A percentile compares a stretch with the other conserved stretches of the same genome.
These are phyloP conservation scores for Pestalotiopsis sp. DNA, from an alignment of 2,329 filamentous ascomycete species.

Conservation along the genomic window DNA sequence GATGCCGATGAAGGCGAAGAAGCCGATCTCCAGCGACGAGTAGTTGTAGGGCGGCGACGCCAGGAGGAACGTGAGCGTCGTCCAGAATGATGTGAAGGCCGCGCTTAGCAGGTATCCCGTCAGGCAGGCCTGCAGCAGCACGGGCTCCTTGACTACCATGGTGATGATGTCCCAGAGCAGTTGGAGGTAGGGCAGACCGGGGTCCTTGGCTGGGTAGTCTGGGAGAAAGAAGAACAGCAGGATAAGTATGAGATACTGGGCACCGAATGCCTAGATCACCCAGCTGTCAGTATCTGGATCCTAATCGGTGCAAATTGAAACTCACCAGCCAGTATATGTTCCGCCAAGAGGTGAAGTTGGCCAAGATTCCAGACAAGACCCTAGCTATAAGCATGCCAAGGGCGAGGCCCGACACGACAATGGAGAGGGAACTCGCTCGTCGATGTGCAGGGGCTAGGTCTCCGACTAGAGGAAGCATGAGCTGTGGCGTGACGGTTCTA, in stretches of 20 bases:
- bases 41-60: conserved; percentile 71
- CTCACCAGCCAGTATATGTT: conserved; percentile 65
- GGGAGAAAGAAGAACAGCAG: conserved; percentile 70
- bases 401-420: conserved; percentile 67
- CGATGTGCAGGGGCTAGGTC: conserved; percentile 66
- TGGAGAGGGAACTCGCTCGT: conserved; percentile 64
- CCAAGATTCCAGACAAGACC: conserved; percentile 69
- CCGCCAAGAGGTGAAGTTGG: conserved; percentile 67
- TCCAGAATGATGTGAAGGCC: conserved; percentile 69
- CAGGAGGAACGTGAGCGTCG: conserved; percentile 79
- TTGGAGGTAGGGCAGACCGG: conserved; percentile 59
- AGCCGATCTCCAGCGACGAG: conserved; percentile 68
- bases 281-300: neutral
- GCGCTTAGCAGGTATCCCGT: conserved; percentile 42
- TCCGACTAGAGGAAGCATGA: conserved; percentile 73
- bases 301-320: neutral
- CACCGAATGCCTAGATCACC: conserved; percentile 47
- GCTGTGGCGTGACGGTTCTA: conserved; percentile 42
- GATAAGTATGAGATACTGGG: conserved; percentile 65
- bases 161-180: conserved; percentile 62
- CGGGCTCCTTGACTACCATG: conserved; percentile 60
- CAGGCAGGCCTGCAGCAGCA: conserved; percentile 64
- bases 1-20: conserved; percentile 80
- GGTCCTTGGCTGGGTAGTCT: conserved; percentile 69
- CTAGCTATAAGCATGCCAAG: conserved; percentile 69